Base-by-base conservation (phyloP, 345 rosid species). In the Hibiscus trionum region DNA sequence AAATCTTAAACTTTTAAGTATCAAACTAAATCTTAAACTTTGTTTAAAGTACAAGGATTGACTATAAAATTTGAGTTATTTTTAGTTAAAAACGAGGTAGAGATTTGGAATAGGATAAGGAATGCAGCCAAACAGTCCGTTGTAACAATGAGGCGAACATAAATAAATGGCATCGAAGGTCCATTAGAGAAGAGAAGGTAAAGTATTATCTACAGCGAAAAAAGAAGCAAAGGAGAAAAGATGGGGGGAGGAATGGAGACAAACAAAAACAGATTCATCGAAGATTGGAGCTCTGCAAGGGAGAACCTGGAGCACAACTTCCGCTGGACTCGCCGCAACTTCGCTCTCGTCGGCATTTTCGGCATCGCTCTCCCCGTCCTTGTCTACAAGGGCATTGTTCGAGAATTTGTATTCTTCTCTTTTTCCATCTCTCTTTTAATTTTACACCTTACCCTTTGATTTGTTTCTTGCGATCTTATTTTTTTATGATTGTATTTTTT, bases 221-320 rank as follows among this genome's bases (percentile, higher is more conserved):
- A 15, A 2, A 46, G 19, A 21, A 16, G 29, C 7, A 66, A 61
- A 19, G 37, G 11, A 60, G 46, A 60, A 31, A 82, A 80, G 71
- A 93, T 93, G 98, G 93, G 91, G 9, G 98, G 97, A 76, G 97
- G 99, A 52, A 95, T 90, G 99, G 97, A 90, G 69, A 56, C 91
- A 5, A 86, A 89, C 88, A 95, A 88, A 88, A 95, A 95, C 83
- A 88, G 47, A 79, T 92, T 86, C 89, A 89, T 95, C 44, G 99
- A 95, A 81, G 97, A 95, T 0, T 95, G 99, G 97, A 10, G 96
- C 80, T 14, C 84, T 0, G 92, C 84, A 0, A 85, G 99, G 1
- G 99, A 95, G 93, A 95, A 84, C 75, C 90, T 95, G 31, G 99
- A 95, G 81, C 62, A 88, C 56, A 95, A 94, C 81, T 95, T 95